Percentiles rank a stretch among this genome's conserved stretches.
Conservation (phyloP, 331 rosid species). For the Quercus tomentella region DNA sequence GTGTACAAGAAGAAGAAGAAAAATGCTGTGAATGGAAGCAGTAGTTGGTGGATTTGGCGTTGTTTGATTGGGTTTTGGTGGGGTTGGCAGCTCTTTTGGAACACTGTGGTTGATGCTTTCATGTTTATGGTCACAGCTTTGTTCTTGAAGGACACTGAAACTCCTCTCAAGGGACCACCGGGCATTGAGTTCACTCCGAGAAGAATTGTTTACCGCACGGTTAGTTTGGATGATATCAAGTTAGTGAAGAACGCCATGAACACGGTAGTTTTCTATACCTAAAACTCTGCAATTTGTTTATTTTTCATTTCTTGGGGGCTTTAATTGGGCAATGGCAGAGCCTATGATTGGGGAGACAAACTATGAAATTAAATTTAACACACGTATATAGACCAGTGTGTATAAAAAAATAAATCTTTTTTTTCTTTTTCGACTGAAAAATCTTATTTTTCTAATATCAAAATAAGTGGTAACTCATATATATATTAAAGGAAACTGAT, state of each 20-base stretch:
- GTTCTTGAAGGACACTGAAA: conserved; percentile 43
- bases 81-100: conserved; percentile 31
- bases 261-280: conserved; percentile 22
- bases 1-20: not conserved
- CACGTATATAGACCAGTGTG: no score
- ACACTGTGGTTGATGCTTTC: conserved; percentile 40
- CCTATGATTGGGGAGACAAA: no score
- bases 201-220: conserved; percentile 29
- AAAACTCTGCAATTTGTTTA: no score
- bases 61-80: conserved; percentile 11
- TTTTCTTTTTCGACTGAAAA: no score
- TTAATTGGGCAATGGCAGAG: no score
- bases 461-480: no score
- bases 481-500: no score
- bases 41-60: conserved; percentile 1
- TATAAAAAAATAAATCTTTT: no score
- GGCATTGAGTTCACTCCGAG: conserved; percentile 39
- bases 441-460: no score
- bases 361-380: no score
- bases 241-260: conserved; percentile 47
- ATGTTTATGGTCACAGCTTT: conserved; percentile 34
- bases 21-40: not conserved
- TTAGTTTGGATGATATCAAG: conserved; percentile 57
- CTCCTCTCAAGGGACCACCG: conserved; percentile 45
- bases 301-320: no score